These are phyloP conservation scores for Yarrowia sp. DNA, from an alignment of 805 yeast genomes.

Conservation along the genomic window DNA sequence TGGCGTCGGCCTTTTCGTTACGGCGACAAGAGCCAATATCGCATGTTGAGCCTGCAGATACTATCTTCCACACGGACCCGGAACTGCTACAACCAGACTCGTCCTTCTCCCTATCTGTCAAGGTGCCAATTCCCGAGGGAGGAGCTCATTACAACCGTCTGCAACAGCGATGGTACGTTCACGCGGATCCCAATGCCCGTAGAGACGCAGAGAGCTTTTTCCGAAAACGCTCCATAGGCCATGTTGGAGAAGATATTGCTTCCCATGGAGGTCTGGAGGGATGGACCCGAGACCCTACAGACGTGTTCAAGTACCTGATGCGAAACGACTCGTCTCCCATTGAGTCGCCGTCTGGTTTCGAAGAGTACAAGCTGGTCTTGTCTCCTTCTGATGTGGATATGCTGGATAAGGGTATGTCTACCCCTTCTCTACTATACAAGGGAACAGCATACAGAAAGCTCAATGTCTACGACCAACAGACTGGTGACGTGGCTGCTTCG, in stretches of 20 bases:
- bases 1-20: conserved; percentile 16
- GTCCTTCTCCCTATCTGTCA: conserved; percentile 5
- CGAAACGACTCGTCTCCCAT: neutral
- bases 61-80: conserved; percentile 7
- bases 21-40: conserved; percentile 12
- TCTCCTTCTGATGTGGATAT: conserved; percentile 28
- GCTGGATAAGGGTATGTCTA: neutral
- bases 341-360: neutral
- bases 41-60: conserved; percentile 20
- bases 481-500: conserved; percentile 25
- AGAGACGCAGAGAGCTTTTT: conserved; percentile 18
- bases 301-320: conserved; percentile 20
- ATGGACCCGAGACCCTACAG: conserved; percentile 4
- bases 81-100: neutral
- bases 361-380: conserved; percentile 24
- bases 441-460: conserved; percentile 35
- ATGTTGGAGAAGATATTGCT: neutral
- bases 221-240: neutral
- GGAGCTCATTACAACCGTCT: conserved; percentile 19
- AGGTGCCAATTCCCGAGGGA: conserved; percentile 18
- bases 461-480: conserved; percentile 22
- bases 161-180: conserved; percentile 22
- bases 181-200: conserved; percentile 20
- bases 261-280: neutral
- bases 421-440: conserved; percentile 26